Percentiles rank a stretch among this genome's conserved stretches.
phyloP scores from a whole-genome alignment of 2,329 filamentous ascomycete genomes.

The Penicillium decumbens region DNA sequence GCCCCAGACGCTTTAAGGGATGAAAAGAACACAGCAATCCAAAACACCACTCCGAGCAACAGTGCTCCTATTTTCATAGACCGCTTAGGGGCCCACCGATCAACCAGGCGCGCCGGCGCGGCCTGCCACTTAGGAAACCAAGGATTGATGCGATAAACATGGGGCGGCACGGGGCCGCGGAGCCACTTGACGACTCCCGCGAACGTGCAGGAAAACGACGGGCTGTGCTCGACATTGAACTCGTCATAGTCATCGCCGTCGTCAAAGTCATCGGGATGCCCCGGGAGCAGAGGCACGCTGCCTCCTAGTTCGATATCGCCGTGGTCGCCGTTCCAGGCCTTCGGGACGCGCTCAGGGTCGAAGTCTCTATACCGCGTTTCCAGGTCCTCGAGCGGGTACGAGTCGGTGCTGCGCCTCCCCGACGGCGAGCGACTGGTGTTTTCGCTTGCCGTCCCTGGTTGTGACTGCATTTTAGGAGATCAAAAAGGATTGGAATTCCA shows the following conservation, averaged over 20 bases:
- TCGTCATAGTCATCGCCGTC: slow-evolving; percentile 9
- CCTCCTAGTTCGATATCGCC: slow-evolving; percentile 22
- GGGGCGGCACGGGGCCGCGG: slow-evolving; percentile 30
- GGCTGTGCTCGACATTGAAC: slow-evolving; percentile 4
- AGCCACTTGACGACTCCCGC: slow-evolving; percentile 26
- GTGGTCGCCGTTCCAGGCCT: slow-evolving; percentile 6
- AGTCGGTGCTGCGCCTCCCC: not conserved
- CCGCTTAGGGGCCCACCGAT: slow-evolving; percentile 26
- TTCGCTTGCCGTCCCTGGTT: not conserved
- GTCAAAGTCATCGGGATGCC: not conserved
- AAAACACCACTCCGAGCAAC: slow-evolving; percentile 25
- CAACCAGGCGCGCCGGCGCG: slow-evolving; percentile 31
- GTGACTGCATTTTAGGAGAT: slow-evolving; percentile 5
- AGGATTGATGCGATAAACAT: slow-evolving; percentile 33
- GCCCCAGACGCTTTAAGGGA: slow-evolving; percentile 30
- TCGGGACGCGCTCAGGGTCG: not conserved
- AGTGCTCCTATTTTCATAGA: slow-evolving; percentile 26
- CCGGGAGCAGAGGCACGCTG: slow-evolving; percentile 17
- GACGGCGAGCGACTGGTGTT: not conserved
- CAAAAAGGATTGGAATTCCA: not conserved
- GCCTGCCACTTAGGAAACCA: slow-evolving; percentile 33
- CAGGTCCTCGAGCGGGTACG: not conserved
- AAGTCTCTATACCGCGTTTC: slow-evolving; percentile 12
- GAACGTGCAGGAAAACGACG: slow-evolving; percentile 24
- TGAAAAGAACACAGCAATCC: slow-evolving; percentile 33